phyloP scores from a whole-genome alignment of 495 filamentous ascomycete species.

The Sporormia fimetaria region DNA sequence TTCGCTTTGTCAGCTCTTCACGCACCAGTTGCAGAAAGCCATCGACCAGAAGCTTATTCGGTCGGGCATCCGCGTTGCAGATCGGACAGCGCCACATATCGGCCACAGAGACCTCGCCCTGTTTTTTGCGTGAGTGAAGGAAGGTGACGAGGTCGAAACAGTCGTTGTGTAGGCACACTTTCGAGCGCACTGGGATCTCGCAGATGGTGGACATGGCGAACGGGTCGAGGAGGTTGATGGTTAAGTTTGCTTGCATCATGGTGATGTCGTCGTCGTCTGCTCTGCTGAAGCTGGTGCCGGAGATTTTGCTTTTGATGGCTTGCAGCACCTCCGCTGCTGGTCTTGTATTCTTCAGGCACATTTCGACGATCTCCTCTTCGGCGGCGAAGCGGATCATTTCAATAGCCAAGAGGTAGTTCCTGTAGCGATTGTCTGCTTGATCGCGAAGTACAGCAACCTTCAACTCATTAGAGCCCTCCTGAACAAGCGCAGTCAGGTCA shows the following conservation, averaged over 20 bases:
- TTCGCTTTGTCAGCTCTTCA: conserved; percentile 21
- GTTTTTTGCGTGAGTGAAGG: conserved; percentile 49
- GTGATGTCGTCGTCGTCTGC: conserved; percentile 53
- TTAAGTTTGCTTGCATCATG: conserved; percentile 51
- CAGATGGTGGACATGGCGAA: conserved; percentile 56
- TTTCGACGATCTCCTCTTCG: conserved; percentile 40
- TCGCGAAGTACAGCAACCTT: conserved; percentile 11
- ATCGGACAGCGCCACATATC: conserved; percentile 78
- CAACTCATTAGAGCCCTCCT: conserved; percentile 19
- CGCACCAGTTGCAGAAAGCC: conserved; percentile 54
- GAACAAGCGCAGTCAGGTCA: conserved; percentile 18
- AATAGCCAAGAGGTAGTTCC: conserved; percentile 13
- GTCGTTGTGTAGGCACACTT: conserved; percentile 54
- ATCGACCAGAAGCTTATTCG: conserved; percentile 56
- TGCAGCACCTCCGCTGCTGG: conserved; percentile 33
- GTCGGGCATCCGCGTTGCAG: conserved; percentile 62
- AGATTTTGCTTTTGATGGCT: conserved; percentile 42
- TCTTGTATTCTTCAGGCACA: conserved; percentile 32
- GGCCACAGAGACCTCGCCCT: conserved; percentile 41
- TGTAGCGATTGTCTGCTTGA: conserved; percentile 4
- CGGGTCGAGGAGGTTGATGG: conserved; percentile 65
- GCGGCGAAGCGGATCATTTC: conserved; percentile 41
- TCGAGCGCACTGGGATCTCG: conserved; percentile 55
- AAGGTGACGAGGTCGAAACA: conserved; percentile 84
- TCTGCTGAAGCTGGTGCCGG: conserved; percentile 4